A percentile compares a stretch with the other conserved stretches of the same genome.
Evolutionary conservation across 305 asterid genomes (phyloP).

Genomic region (Solanum aculeatissimum): DNA sequence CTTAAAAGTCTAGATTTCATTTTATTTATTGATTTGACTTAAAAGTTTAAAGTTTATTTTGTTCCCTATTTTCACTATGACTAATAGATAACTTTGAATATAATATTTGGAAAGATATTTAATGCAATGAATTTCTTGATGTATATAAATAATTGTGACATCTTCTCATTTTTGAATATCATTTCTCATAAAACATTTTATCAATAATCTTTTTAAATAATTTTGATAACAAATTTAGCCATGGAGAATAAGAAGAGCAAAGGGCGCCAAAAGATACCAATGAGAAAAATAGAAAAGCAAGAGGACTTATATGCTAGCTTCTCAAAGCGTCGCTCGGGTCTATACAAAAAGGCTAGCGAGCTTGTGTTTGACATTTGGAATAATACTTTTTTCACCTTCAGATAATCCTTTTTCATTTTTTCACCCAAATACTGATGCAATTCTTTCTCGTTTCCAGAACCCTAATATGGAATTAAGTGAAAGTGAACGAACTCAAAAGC

Average conservation of each 20-base stretch:
- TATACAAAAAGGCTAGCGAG: constrained; percentile 26
- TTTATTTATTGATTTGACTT: neutral
- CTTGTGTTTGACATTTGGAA: constrained; percentile 23
- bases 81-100: neutral
- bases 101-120: neutral
- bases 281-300: constrained; percentile 8
- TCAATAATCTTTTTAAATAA: neutral
- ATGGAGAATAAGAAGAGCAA: constrained; percentile 16
- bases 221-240: neutral
- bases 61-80: neutral
- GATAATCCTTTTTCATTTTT: constrained; percentile 22
- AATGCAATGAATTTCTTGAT: neutral
- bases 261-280: constrained; percentile 26
- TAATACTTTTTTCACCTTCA: constrained; percentile 22
- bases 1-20: neutral
- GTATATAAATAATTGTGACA: neutral
- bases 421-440: constrained; percentile 17
- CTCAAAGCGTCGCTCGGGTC: constrained; percentile 18
- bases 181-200: neutral
- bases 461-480: neutral
- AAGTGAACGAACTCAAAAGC: neutral
- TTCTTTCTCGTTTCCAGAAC: constrained; percentile 1
- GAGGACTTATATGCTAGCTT: constrained; percentile 22
- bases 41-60: neutral
- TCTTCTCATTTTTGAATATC: neutral